These are phyloP conservation scores for Colletotrichum sp. DNA, from an alignment of 2,329 filamentous ascomycete genomes.

Conservation along the genomic window DNA sequence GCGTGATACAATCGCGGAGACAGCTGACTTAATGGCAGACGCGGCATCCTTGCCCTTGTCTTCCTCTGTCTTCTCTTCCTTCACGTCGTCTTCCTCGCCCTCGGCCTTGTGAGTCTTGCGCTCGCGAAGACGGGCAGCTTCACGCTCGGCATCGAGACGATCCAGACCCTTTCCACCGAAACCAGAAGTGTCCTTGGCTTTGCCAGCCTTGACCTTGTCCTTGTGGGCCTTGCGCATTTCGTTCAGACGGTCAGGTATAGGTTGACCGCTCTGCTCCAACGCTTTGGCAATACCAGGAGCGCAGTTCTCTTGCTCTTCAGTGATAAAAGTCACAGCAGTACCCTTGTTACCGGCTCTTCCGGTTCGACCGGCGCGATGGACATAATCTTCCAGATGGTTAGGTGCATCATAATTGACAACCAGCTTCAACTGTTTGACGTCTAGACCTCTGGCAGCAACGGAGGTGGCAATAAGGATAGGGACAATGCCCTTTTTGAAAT, in stretches of 20 bases:
- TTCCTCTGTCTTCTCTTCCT: slow-evolving; percentile 75
- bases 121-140: slow-evolving; percentile 84
- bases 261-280: slow-evolving; percentile 87
- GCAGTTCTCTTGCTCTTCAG: slow-evolving; percentile 89
- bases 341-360: slow-evolving; percentile 94
- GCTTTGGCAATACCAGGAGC: slow-evolving; percentile 89
- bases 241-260: slow-evolving; percentile 72
- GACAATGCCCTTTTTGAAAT: slow-evolving; percentile 91
- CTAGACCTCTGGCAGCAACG: slow-evolving; percentile 90
- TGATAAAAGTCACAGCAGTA: slow-evolving; percentile 93
- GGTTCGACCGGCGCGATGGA: slow-evolving; percentile 91
- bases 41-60: slow-evolving; percentile 74
- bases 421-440: slow-evolving; percentile 94
- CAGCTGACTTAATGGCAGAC: slow-evolving; percentile 66
- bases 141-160: slow-evolving; percentile 87
- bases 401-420: slow-evolving; percentile 96
- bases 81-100: slow-evolving; percentile 80
- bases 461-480: slow-evolving; percentile 94
- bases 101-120: slow-evolving; percentile 90
- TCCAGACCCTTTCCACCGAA: slow-evolving; percentile 97
- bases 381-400: slow-evolving; percentile 95
- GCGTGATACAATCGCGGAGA: slow-evolving; percentile 61
- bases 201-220: slow-evolving; percentile 91
- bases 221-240: slow-evolving; percentile 76
- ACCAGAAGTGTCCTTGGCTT: slow-evolving; percentile 86